Evolutionary conservation across 306 rosid genomes (phyloP).

Genomic region (Sindora glabra): DNA sequence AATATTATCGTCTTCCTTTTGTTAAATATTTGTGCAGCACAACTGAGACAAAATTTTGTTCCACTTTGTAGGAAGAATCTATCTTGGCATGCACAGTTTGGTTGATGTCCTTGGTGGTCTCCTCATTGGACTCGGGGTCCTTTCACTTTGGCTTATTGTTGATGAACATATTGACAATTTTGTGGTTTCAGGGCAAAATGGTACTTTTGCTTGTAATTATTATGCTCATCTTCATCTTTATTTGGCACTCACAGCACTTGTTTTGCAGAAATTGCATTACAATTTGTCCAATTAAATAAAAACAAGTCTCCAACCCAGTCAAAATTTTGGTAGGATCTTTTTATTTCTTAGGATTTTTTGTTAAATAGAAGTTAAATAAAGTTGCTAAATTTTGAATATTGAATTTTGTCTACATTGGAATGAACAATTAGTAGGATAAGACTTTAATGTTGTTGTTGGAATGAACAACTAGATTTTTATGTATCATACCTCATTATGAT

Average conservation of each 20-base stretch:
- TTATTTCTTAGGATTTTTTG: background rate
- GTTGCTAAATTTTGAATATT: background rate
- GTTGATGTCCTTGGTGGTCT: slow-evolving; percentile 71
- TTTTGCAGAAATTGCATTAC: slow-evolving; percentile 3
- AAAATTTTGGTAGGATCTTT: no score
- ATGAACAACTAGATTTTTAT: background rate
- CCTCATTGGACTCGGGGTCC: slow-evolving; percentile 57
- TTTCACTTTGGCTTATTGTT: slow-evolving; percentile 69
- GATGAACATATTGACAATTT: slow-evolving; percentile 58
- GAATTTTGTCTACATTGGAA: background rate
- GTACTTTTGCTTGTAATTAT: slow-evolving; percentile 48
- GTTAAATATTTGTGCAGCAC: slow-evolving; percentile 5
- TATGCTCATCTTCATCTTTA: no score
- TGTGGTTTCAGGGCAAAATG: slow-evolving; percentile 73
- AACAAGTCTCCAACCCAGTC: background rate
- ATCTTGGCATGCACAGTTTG: slow-evolving; percentile 96
- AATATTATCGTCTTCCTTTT: background rate
- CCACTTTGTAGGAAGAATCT: slow-evolving; percentile 70
- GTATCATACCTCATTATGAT: slow-evolving; percentile 9
- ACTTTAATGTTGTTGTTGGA: no score
- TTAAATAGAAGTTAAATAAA: background rate
- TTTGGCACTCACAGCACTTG: background rate
- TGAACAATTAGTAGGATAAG: no score
- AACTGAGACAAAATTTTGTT: slow-evolving; percentile 15
- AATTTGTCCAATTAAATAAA: background rate